A percentile compares a stretch with the other conserved stretches of the same genome.
phyloP scores from a whole-genome alignment of 371 early-diverging fungal genomes.

The Mortierella sp. region DNA sequence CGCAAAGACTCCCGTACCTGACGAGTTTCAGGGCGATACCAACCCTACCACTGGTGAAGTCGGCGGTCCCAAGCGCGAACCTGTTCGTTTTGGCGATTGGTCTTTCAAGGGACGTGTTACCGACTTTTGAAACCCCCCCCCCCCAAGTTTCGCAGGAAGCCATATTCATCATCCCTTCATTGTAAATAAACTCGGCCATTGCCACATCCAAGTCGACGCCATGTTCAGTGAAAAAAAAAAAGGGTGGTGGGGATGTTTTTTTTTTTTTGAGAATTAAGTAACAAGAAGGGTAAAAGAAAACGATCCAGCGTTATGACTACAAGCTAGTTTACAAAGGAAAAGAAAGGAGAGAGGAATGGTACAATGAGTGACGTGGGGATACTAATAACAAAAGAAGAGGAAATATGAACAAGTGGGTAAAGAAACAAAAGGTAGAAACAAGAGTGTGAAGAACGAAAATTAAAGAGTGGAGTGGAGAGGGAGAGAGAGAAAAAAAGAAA shows the following conservation, averaged over 20 bases:
- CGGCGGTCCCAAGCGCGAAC: conserved; percentile 89
- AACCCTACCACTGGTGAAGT: conserved; percentile 88
- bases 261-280: not conserved
- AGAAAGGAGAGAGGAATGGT: not conserved
- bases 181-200: not conserved
- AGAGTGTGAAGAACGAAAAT: not conserved
- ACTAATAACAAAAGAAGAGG: conserved; percentile 2
- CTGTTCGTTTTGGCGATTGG: conserved; percentile 92
- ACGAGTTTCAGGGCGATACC: conserved; percentile 81
- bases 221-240: not conserved
- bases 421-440: not conserved
- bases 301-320: not conserved
- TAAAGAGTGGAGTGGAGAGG: not conserved
- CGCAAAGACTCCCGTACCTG: conserved; percentile 61
- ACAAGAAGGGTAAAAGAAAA: not conserved
- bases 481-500: not conserved
- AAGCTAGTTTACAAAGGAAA: not conserved
- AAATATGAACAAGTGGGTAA: not conserved
- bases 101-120: conserved; percentile 87
- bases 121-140: conserved; percentile 71
- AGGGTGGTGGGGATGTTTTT: not conserved
- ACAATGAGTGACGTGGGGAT: not conserved
- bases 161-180: not conserved
- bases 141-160: too few species aligned
- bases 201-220: not conserved